These are phyloP conservation scores for Syzygium oleosum DNA, from an alignment of 345 rosid species.

Conservation along the genomic window DNA sequence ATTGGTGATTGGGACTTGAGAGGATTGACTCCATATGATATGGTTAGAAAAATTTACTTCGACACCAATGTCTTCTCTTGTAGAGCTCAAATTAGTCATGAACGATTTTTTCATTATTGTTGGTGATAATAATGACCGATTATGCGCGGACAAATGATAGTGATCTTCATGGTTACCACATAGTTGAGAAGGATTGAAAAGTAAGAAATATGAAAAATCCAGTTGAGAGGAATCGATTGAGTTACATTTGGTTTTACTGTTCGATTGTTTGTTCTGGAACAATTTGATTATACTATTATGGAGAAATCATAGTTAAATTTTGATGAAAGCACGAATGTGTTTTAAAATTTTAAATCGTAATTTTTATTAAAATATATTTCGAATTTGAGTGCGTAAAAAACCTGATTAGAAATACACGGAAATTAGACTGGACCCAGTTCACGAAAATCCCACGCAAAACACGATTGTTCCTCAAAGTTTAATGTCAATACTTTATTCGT, in stretches of 20 bases:
- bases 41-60: not conserved
- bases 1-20: not conserved
- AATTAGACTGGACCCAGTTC: not conserved
- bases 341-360: not conserved
- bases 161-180: not conserved
- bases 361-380: not conserved
- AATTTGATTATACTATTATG: not conserved
- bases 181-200: not conserved
- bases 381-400: not conserved
- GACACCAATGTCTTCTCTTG: not conserved
- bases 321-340: not conserved
- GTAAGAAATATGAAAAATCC: not conserved
- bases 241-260: not conserved
- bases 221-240: not conserved
- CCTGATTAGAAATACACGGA: not conserved
- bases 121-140: not conserved
- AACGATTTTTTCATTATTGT: not conserved
- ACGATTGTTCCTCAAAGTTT: not conserved
- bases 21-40: not conserved
- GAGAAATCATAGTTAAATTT: not conserved
- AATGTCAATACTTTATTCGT: not conserved
- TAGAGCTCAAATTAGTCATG: not conserved
- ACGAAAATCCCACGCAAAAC: not conserved
- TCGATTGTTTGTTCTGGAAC: fast-evolving
- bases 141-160: not conserved